Conservation (phyloP, 2,329 filamentous ascomycete genomes). For the Diaporthe sp. region DNA sequence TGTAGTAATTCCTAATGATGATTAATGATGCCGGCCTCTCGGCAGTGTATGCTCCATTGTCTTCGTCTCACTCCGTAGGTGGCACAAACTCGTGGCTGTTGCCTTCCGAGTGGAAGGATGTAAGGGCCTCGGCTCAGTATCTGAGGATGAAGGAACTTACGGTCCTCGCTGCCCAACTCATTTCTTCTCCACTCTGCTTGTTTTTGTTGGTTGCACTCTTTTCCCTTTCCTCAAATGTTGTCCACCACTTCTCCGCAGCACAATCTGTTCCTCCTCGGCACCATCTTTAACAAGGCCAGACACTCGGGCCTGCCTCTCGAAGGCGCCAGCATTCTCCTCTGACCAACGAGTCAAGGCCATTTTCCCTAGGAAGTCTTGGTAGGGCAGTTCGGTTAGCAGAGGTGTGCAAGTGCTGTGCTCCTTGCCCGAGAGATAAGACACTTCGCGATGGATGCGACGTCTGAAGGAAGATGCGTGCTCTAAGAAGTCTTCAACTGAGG, state of each 20-base stretch:
- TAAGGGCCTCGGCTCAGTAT: too few relatives aligned
- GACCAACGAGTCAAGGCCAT: fast-evolving
- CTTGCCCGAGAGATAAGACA: background rate
- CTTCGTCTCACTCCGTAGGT: too few relatives aligned
- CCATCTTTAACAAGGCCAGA: background rate
- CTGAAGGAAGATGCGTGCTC: background rate
- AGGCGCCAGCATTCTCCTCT: background rate
- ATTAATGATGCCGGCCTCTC: background rate
- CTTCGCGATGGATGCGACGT: background rate
- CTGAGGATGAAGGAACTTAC: too few relatives aligned
- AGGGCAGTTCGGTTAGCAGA: background rate
- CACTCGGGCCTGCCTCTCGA: background rate
- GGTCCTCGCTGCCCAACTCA: too few relatives aligned
- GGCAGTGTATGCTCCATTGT: background rate
- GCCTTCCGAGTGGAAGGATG: too few relatives aligned
- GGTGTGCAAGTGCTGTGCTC: background rate
- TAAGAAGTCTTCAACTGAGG: background rate
- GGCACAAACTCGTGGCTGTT: too few relatives aligned
- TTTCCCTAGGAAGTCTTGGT: fast-evolving
- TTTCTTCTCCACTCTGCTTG: too few relatives aligned
- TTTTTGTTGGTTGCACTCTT: too few relatives aligned
- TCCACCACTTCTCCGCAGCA: too few relatives aligned
- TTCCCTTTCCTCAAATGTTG: too few relatives aligned
- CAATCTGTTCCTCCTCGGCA: too few relatives aligned
- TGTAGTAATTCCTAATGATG: slow-evolving; percentile 14